Conservation (phyloP, 257 asterid species). For the Solanum peruvianum region DNA sequence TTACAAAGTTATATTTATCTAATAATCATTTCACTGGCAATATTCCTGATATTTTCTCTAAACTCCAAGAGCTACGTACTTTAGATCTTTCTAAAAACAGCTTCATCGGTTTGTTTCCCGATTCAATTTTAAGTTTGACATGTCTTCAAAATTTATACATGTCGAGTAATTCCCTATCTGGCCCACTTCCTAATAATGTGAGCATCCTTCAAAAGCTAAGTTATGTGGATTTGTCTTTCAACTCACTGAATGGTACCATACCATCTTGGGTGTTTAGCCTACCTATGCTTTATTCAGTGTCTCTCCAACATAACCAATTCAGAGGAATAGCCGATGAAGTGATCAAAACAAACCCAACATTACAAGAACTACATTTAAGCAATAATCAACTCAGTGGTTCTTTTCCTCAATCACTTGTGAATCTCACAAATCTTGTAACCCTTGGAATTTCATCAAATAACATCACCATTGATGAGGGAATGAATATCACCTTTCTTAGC, state of each 20-base stretch:
- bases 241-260: background rate
- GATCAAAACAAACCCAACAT: background rate
- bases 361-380: background rate
- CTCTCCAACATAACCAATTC: background rate
- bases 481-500: no score
- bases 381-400: no score
- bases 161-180: background rate
- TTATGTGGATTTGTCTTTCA: background rate
- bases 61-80: background rate
- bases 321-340: background rate
- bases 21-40: background rate
- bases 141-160: rapidly evolving
- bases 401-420: no score
- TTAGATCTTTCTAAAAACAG: no score
- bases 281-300: background rate
- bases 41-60: background rate
- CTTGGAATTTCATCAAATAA: no score
- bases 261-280: background rate
- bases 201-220: background rate
- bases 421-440: no score
- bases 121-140: background rate
- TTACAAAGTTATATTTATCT: background rate
- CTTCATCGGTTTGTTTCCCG: no score
- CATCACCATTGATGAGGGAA: no score
- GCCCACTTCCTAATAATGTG: background rate